Evolutionary conservation across 140 eudicot species (phyloP), one percentile per base, ranked within the genome.

Genomic region (Anethum foeniculum): DNA sequence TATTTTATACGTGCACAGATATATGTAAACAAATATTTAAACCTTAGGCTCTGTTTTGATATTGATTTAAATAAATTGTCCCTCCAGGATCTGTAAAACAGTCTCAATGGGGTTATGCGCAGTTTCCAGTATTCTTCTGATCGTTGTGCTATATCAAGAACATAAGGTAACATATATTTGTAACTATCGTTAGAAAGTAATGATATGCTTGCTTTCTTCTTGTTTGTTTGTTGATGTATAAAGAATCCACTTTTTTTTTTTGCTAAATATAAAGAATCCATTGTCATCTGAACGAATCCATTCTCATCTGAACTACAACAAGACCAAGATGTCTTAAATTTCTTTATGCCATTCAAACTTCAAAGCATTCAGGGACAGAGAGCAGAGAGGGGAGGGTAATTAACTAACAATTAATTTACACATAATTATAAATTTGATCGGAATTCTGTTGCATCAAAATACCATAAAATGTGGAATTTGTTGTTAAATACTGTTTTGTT

Each of bases 11-110:
- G 15, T 49, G 56, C 21, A 9, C 51, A 72, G 16, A 16, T 80
- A 34, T 69, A 36, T 34, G 8, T 34, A 16, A 36, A 69, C 75
- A 32, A 32, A 46, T 69, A 34, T 68, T 23, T 69, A 36, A 16
- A 34, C 38, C 80, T 76, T 32, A 15, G 15, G 14, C 30, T n/a
- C 47, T 11, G 28, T n/a, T 19, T 9, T 60, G 1, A 34, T 6
- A 4, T 13, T 6, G 32, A 3, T 21, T 27, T 6, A 46, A 77
- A 34, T 41, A 27, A 41, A 77, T 81, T 68, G 46, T 75, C 82
- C 41, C 81, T 81, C 54, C 92, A 95, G 99, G 85, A 88, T 88
- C 97, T 92, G 88, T 86, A 92, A 92, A 84, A 90, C 77, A 80
- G 97, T 93, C 15, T 95, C 99, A 4, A 18, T 92, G 82, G 95